phyloP scores from a whole-genome alignment of 495 filamentous ascomycete species.

The Penicillium manginii region DNA sequence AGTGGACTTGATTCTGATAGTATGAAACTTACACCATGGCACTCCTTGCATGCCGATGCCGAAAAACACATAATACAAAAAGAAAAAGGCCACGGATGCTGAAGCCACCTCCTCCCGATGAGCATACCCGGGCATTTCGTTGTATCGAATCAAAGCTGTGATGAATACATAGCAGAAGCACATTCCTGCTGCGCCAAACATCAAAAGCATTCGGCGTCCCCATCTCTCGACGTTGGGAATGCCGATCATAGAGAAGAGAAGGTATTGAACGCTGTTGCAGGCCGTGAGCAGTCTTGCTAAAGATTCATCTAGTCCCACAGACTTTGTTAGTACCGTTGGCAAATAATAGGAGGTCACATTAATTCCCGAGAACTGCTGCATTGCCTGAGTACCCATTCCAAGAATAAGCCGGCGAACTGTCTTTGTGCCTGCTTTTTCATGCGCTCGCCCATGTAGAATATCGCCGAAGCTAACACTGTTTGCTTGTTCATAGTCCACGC shows the following conservation, averaged over 20 bases:
- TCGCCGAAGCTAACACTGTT: constrained; percentile 19
- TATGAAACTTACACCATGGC: constrained; percentile 28
- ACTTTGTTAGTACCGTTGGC: constrained; percentile 27
- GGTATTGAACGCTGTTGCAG: constrained; percentile 37
- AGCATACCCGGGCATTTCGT: constrained; percentile 33
- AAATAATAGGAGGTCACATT: constrained; percentile 32
- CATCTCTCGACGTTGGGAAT: constrained; percentile 49
- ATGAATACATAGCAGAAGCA: constrained; percentile 54
- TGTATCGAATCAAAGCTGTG: constrained; percentile 46
- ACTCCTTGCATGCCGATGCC: constrained; percentile 51
- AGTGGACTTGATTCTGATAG: constrained; percentile 9
- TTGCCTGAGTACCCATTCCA: constrained; percentile 47
- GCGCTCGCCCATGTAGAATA: constrained; percentile 30
- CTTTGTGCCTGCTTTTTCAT: constrained; percentile 28
- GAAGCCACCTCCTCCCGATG: constrained; percentile 32
- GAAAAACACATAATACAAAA: constrained; percentile 54
- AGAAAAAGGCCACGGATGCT: constrained; percentile 50
- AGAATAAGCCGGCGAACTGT: constrained; percentile 47
- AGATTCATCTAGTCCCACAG: constrained; percentile 10
- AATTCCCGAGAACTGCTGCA: constrained; percentile 49
- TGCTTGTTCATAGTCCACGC: constrained; percentile 20
- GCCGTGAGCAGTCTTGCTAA: constrained; percentile 41
- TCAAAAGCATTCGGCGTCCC: constrained; percentile 41
- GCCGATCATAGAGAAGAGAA: constrained; percentile 42
- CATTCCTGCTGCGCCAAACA: constrained; percentile 46